A percentile compares a stretch with the other conserved stretches of the same genome.
These are phyloP conservation scores for Kluyveromyces dobzhanskii DNA, from an alignment of 805 yeast species.

Conservation along the genomic window DNA sequence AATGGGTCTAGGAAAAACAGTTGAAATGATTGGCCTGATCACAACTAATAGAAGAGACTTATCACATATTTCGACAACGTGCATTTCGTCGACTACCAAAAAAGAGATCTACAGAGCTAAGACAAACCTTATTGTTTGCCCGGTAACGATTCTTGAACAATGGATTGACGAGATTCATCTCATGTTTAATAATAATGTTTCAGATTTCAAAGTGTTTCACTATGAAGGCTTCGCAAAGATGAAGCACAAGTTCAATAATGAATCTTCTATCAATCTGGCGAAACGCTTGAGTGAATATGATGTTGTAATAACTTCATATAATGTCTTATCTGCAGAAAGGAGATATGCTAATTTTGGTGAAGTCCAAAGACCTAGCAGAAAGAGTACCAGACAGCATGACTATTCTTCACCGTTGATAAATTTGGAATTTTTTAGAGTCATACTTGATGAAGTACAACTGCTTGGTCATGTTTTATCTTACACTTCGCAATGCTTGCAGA, in stretches of 20 bases:
- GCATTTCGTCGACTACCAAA: conserved; percentile 11
- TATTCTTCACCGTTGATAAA: conserved; percentile 77
- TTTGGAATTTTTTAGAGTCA: conserved; percentile 81
- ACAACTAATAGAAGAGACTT: conserved; percentile 49
- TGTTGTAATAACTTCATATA: conserved; percentile 73
- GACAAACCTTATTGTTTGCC: conserved; percentile 79
- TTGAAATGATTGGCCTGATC: conserved; percentile 67
- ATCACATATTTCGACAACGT: conserved; percentile 7
- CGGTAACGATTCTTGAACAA: conserved; percentile 73
- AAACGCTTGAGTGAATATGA: conserved; percentile 53
- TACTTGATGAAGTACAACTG: conserved; percentile 94
- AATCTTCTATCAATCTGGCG: conserved; percentile 32
- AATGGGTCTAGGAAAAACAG: conserved; percentile 96
- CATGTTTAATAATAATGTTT: conserved; percentile 29
- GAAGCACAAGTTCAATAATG: conserved; percentile 19
- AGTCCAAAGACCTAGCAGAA: conserved; percentile 25
- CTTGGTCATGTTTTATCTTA: conserved; percentile 60
- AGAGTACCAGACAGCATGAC: conserved; percentile 33
- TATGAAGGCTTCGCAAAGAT: conserved; percentile 51
- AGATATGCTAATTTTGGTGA: conserved; percentile 73
- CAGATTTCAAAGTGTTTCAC: conserved; percentile 45
- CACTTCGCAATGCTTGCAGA: conserved; percentile 70
- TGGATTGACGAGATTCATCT: conserved; percentile 69
- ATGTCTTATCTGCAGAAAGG: conserved; percentile 61
- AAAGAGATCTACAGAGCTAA: conserved; percentile 37